These are phyloP conservation scores for Pachysolen tannophilus DNA, from an alignment of 805 yeast genomes.

Conservation along the genomic window DNA sequence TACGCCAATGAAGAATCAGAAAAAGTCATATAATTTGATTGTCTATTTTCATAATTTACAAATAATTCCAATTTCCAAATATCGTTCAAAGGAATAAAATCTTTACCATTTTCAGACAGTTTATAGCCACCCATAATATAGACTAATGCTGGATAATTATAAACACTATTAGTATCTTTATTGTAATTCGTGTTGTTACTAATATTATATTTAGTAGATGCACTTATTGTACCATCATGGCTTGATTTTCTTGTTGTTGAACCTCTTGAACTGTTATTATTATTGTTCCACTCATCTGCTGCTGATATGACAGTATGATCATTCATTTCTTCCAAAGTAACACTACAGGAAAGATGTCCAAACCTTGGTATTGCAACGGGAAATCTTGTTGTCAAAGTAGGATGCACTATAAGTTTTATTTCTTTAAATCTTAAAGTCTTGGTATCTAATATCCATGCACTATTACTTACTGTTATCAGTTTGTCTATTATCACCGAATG, in stretches of 20 bases:
- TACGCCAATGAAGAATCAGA: slow-evolving; percentile 20
- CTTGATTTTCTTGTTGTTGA: background rate
- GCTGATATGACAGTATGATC: slow-evolving; percentile 10
- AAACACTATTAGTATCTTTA: background rate
- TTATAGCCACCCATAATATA: slow-evolving; percentile 45
- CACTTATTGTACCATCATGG: slow-evolving; percentile 25
- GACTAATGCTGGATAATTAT: slow-evolving; percentile 22
- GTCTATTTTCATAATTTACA: slow-evolving; percentile 25
- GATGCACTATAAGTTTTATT: slow-evolving; percentile 27
- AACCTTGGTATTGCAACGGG: slow-evolving; percentile 24
- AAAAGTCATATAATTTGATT: slow-evolving; percentile 20
- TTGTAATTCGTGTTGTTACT: background rate
- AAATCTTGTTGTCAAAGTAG: slow-evolving; percentile 17
- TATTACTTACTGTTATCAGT: slow-evolving; percentile 39
- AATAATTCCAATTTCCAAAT: slow-evolving; percentile 33
- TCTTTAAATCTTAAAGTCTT: slow-evolving; percentile 39
- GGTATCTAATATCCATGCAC: slow-evolving; percentile 54
- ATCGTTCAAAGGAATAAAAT: slow-evolving; percentile 26
- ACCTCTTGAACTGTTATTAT: background rate
- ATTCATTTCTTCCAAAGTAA: slow-evolving; percentile 22
- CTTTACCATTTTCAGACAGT: slow-evolving; percentile 18
- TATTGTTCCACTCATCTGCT: slow-evolving; percentile 19
- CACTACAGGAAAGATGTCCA: slow-evolving; percentile 18
- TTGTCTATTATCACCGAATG: slow-evolving; percentile 20
- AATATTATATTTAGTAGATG: background rate